Evolutionary conservation across 2,329 filamentous ascomycete genomes (phyloP), one percentile per base, ranked within the genome.

Genomic region (Fusarium domesticum): DNA sequence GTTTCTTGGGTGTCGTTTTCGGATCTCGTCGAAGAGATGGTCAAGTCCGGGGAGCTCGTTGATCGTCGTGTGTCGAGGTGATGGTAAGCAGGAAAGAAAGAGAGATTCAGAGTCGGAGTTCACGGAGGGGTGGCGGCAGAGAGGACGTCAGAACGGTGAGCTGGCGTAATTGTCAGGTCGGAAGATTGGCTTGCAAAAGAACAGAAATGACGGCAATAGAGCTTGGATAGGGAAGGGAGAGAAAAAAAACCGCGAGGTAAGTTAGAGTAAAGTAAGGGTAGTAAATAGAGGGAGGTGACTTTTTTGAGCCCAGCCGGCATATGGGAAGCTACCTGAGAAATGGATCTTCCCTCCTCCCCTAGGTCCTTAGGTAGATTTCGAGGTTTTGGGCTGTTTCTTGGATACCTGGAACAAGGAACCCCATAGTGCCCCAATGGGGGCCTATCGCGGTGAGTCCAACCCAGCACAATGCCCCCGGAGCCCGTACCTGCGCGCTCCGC

Each of bases 61-160:
- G 23, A 28, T 54, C 48, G 52, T 47, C 55, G 50, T 48, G 52
- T 50, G 40, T 42, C 45, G 50, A 45, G 51, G 45, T 51, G 52
- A 54, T 15, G 31, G 31, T 6, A 15, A 18, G 18, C 35, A 41
- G 23, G 46, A 32, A 39, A 39, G 31, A 40, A 45, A 57, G 45
- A 51, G 34, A 37, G 46, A 43, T 45, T 36, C 47, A 36, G 45
- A 44, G 46, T 44, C 41, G 41, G 42, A 33, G 31, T 15, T 33
- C 31, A 33, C 31, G 8, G 23, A 28, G 23, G 23, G 23, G 23
- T n/a, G n/a, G n/a, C 23, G 23, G 23, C 23, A 11, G 14, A 28
- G 23, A 8, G 14, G 14, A 12, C 14, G 23, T 11, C 14, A 4
- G 10, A 28, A 11, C 23, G 23, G 23, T 28, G 23, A 28, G 14